Evolutionary conservation across 2,329 filamentous ascomycete species (phyloP).

Genomic region (Cladosporium sp.): DNA sequence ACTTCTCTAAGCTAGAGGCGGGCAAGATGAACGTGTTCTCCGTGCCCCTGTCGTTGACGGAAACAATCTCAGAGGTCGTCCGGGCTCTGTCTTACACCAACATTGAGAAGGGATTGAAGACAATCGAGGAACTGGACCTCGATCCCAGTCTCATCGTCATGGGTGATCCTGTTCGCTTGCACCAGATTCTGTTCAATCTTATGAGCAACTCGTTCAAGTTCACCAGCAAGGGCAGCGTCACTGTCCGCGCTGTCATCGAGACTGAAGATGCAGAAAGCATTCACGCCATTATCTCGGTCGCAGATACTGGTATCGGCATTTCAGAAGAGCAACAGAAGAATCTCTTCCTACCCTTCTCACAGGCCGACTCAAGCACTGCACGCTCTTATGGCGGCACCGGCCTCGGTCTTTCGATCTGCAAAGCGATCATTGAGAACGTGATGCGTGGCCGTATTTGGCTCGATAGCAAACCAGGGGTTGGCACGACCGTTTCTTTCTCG

Average conservation of each 20-base stretch:
- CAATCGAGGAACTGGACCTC: conserved; percentile 53
- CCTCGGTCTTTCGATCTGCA: conserved; percentile 88
- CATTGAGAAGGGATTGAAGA: conserved; percentile 56
- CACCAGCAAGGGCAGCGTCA: conserved; percentile 80
- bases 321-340: conserved; percentile 76
- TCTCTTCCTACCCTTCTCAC: conserved; percentile 86
- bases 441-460: conserved; percentile 83
- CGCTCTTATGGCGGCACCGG: conserved; percentile 89
- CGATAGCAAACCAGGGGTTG: conserved; percentile 68
- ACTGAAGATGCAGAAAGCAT: conserved; percentile 66
- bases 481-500: conserved; percentile 73
- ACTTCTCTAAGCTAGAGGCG: conserved; percentile 51
- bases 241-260: conserved; percentile 71
- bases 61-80: conserved; percentile 62
- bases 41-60: conserved; percentile 46
- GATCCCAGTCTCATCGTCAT: conserved; percentile 51
- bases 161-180: conserved; percentile 49
- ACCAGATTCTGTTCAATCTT: conserved; percentile 65
- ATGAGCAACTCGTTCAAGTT: conserved; percentile 94
- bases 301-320: conserved; percentile 89
- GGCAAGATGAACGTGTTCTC: conserved; percentile 59
- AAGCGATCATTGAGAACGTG: conserved; percentile 87
- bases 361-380: conserved; percentile 86
- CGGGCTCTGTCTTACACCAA: conserved; percentile 61
- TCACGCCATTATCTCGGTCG: conserved; percentile 77